Evolutionary conservation across 805 yeast species (phyloP).

Genomic region (Starmera dryadoides): DNA sequence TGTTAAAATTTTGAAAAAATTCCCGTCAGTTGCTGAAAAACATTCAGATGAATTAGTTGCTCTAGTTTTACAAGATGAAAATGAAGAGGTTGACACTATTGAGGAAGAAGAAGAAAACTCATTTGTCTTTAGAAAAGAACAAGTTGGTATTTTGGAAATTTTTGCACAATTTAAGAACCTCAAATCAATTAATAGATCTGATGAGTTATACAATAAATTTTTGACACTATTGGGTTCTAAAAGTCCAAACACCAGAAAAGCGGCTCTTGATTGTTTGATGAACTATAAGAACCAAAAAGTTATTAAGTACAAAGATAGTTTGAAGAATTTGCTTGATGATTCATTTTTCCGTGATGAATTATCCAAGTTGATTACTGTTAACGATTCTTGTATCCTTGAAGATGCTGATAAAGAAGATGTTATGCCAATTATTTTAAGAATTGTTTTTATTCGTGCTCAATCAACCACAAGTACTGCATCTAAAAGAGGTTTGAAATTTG

Average conservation of each 20-base stretch:
- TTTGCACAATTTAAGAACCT: slow-evolving; percentile 61
- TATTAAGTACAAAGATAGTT: slow-evolving; percentile 63
- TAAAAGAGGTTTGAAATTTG: slow-evolving; percentile 64
- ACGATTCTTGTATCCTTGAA: slow-evolving; percentile 49
- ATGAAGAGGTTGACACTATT: no score
- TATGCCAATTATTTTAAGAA: slow-evolving; percentile 68
- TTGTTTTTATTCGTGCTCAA: slow-evolving; percentile 84
- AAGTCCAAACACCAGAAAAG: slow-evolving; percentile 54
- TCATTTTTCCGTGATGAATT: slow-evolving; percentile 82
- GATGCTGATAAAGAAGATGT: slow-evolving; percentile 49
- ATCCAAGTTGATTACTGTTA: slow-evolving; percentile 48
- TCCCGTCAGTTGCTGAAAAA: slow-evolving; percentile 67
- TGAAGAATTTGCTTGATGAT: slow-evolving; percentile 74
- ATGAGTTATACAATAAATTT: slow-evolving; percentile 45
- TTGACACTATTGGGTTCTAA: slow-evolving; percentile 55
- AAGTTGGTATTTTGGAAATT: slow-evolving; percentile 50
- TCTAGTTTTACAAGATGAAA: slow-evolving; percentile 33
- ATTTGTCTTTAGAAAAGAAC: slow-evolving; percentile 44
- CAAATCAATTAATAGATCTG: slow-evolving; percentile 42
- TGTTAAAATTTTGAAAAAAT: slow-evolving; percentile 44
- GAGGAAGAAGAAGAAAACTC: slow-evolving; percentile 12
- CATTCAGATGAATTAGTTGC: slow-evolving; percentile 53
- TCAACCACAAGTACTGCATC: slow-evolving; percentile 58
- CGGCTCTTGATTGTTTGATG: slow-evolving; percentile 64
- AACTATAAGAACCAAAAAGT: slow-evolving; percentile 54